Evolutionary conservation across 164 flowering plant genomes (phyloP), one percentile per base, ranked within the genome.

Genomic region (Magnolia sinica): DNA sequence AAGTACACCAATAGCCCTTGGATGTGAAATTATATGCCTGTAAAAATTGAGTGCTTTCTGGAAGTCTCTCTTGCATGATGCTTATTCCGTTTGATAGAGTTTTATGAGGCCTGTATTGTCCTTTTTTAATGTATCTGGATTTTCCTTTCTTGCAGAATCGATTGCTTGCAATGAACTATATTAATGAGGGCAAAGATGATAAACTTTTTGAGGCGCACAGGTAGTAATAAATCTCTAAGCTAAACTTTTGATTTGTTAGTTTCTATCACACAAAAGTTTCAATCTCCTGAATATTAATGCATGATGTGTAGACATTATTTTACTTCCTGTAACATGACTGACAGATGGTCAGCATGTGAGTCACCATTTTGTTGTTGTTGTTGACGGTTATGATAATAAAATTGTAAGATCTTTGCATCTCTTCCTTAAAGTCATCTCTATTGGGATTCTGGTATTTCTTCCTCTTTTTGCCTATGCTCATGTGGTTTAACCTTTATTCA

Each of bases 141-240:
- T 55, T 7, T 9, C 63, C 61, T 23, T 76, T 58, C 75, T 14
- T 83, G 85, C 92, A 96, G 99, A 96, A 96, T 84, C 98, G 99
- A 31, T 83, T 96, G 85, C 97, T 94, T 82, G 99, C 99, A 2
- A 88, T 94, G 98, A 96, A 96, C 85, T 96, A 96, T 85, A 92
- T 93, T 49, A 86, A 96, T 76, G 98, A 90, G 77, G 99, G 98
- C 59, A 82, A 81, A 50, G 95, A 94, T 86, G 98, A 96, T 76
- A 94, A 89, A 81, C 93, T 96, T 76, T 96, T 86, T 85, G 97
- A 92, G 84, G 95, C 97, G 79, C 99, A 96, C 92, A 96, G 99
- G 99, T 96, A 83, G 45, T 27, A 16, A 18, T 59, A 22, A 10
- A 68, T 29, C 63, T 9, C 29, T 29, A 27, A n/a, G 50, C 51